Base-by-base conservation (phyloP, 1,139 yeast species). In the Pichia sp. region DNA sequence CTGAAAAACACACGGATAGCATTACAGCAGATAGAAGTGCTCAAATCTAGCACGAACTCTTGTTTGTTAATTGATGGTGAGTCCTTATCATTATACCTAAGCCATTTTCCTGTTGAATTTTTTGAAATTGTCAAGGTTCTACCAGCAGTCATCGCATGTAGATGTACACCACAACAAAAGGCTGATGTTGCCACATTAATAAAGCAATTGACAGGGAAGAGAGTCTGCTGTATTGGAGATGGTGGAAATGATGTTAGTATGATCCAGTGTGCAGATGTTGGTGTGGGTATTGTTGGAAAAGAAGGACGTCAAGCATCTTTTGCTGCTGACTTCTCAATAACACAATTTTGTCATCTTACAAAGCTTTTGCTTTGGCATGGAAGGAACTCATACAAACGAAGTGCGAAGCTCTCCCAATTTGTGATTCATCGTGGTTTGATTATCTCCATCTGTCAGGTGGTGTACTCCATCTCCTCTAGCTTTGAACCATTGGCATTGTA, bases 231-330 rank as follows among this genome's bases (percentile, higher is more conserved):
- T 56, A 93, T 93, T 50, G 99, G 99, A 35, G 99, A 93, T 60
- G 99, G 99, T 48, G 99, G 99, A 50, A 93, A 93, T 53, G 99
- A 93, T 60, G 99, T 93, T 26, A 84, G 94, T 51, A 93, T 93
- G 99, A 93, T 93, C 49, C 98, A 91, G 61, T 84, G 94, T 50
- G 98, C 99, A 0, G 96, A 93, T 63, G 96, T 93, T 10, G 99
- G 99, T 39, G 95, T 93, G 27, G 99, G 99, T 37, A 91, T 93
- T 49, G 98, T 91, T 19, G 99, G 99, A 28, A 93, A 93, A 56
- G 99, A 93, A 59, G 99, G 99, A 21, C 81, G 81, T 48, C 99
- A 93, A 58, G 98, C 98, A 0, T 86, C 96, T 1, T 65, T 93
- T 37, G 96, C 97, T 3, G 98, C 98, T 0, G 99, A 93, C 60